Base-by-base conservation (phyloP, 75 land plant species). In the Cupressus sempervirens region DNA sequence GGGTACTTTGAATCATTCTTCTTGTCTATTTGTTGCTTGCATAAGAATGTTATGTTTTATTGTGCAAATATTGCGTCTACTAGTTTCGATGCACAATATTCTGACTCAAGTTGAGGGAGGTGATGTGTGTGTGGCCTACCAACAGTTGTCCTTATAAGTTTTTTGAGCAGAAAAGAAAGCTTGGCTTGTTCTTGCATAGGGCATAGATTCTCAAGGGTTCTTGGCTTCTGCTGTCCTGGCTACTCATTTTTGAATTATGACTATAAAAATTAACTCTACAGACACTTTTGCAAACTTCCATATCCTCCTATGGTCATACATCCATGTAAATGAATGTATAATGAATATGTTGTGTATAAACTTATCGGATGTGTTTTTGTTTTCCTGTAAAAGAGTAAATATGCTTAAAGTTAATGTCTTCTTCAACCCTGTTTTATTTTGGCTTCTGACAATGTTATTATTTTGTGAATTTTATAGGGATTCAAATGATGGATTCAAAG, bases 401-500 rank as follows among this genome's bases (percentile, higher is more conserved):
- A 79, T 79, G 46, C 29, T 79, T 79, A 14, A n/a, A 26, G 23
- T 20, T 14, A 79, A 20, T n/a, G 45, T 79, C 30, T n/a, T 79
- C 26, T 45, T 79, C 5, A 32, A 16, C 23, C n/a, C 1, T n/a
- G 48, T 26, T n/a, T 20, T 20, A 40, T 43, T 41, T 45, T 79
- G 6, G 45, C 26, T 11, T n/a, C 45, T n/a, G 52, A 45, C 45
- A 26, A 45, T 26, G n/a, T 76, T 76, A 40, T 43, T 43, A n/a
- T n/a, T 79, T 84, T 73, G 46, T 45, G 76, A 62, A 62, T 23
- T 62, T 7, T 80, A 41, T 84, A 98, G 99, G 87, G 84, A 76
- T 46, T 96, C 94, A 53, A 89, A 93, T 85, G 99, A 98, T 67
- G 99, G 95, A 29, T 98, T 98, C 84, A 96, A 95, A 86, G 87